Base-by-base conservation (phyloP, 345 rosid genomes). In the Isatis tinctoria region DNA sequence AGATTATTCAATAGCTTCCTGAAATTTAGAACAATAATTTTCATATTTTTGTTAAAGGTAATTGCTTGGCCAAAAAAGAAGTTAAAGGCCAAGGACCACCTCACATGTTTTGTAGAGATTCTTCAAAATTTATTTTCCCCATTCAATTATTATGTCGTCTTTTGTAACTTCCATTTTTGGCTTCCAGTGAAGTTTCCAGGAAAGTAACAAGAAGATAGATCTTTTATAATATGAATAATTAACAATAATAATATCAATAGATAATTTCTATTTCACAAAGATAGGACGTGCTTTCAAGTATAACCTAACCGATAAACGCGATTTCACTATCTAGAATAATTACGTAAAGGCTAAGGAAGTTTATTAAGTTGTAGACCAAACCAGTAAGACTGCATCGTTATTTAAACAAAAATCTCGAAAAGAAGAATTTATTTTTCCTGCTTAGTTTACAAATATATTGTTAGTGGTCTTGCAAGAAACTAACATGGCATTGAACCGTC, bases 121-220 rank as follows among this genome's bases (percentile, higher is more conserved):
- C 60, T 75, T 33, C 37, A 14, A 52, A 10, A 4, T 18, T 40
- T 62, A 0, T 33, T 53, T 52, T 22, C 13, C 69, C 49, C 74
- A 63, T 70, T 69, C 65, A 76, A 76, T 76, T 76, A 76, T 63
- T 76, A 52, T 75, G 65, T 70, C 67, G 57, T 70, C 80, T 74
- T 77, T 44, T 63, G 72, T 67, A 40, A 30, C 70, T 35, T 59
- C 71, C 45, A 77, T 9, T 60, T 77, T 40, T 74, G 75, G 69
- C 56, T 41, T 5, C 66, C 82, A 26, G 79, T 79, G 78, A 60
- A 60, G 61, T 67, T 74, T 74, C 44, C 28, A 60, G n/a, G 49
- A 75, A 67, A 68, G 33, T 33, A 48, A 60, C 45, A 14, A 67
- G 22, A 27, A 7, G 1, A 12, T 30, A 60, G 35, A 4, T 5